Evolutionary conservation across 192 early-diverging fungal species (phyloP).

Genomic region (Coemansia sp.): DNA sequence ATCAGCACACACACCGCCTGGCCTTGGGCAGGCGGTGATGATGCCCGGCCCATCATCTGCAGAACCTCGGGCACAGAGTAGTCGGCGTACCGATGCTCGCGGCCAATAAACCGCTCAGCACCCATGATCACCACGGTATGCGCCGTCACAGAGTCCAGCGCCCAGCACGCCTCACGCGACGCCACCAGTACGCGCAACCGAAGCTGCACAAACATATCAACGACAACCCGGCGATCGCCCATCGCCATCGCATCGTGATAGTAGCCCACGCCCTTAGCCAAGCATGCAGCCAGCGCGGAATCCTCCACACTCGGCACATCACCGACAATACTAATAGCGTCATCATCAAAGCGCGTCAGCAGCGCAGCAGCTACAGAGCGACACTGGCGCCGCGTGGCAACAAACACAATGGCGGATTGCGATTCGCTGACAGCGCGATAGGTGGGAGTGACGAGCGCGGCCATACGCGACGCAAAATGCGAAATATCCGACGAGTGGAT

Average conservation of each 20-base stretch:
- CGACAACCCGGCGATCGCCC: conserved; percentile 74
- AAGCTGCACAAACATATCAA: conserved; percentile 73
- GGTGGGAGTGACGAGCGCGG: conserved; percentile 84
- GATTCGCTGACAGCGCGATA: conserved; percentile 28
- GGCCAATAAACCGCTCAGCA: conserved; percentile 92
- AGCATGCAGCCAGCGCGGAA: conserved; percentile 66
- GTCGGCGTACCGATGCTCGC: conserved; percentile 95
- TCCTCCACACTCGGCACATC: no score
- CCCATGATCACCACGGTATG: conserved; percentile 94
- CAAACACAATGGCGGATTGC: conserved; percentile 89
- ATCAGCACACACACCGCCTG: conserved; percentile 87
- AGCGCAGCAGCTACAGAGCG: conserved; percentile 87
- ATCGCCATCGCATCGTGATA: conserved; percentile 89
- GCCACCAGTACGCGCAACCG: conserved; percentile 94
- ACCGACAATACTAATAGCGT: no score
- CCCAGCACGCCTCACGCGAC: conserved; percentile 92
- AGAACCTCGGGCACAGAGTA: conserved; percentile 95
- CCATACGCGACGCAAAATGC: conserved; percentile 96
- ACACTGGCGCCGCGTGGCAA: conserved; percentile 87
- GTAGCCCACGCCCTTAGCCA: conserved; percentile 85
- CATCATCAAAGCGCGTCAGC: conserved; percentile 77
- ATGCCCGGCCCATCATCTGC: conserved; percentile 98
- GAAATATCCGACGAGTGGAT: conserved; percentile 91
- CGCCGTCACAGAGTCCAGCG: conserved; percentile 71
- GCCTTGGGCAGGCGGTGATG: conserved; percentile 63